These are phyloP conservation scores for Hypoxylon fragiforme DNA, from an alignment of 495 filamentous ascomycete genomes.

Conservation along the genomic window DNA sequence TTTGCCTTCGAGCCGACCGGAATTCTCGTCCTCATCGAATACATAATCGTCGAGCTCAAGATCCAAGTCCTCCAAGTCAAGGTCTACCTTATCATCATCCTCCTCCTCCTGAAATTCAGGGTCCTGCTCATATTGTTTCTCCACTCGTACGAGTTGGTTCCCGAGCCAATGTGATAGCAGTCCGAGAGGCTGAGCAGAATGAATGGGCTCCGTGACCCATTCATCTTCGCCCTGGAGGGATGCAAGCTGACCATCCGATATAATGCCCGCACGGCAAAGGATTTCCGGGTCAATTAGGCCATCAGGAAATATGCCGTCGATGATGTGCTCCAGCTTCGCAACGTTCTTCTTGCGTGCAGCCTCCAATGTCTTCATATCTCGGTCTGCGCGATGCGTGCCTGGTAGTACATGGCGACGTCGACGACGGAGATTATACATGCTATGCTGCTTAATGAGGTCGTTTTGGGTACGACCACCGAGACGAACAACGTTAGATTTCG, in stretches of 20 bases:
- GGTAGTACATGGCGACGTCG: neutral
- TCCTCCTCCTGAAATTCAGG: constrained; percentile 43
- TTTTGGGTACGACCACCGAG: constrained; percentile 76
- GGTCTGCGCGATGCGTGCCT: constrained; percentile 15
- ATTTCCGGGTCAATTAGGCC: constrained; percentile 50
- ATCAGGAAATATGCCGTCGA: constrained; percentile 53
- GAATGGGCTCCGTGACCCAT: constrained; percentile 49
- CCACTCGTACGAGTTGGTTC: constrained; percentile 42
- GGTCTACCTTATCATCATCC: constrained; percentile 25
- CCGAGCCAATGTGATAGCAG: constrained; percentile 68
- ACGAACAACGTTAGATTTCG: constrained; percentile 71
- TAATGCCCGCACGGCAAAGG: constrained; percentile 56
- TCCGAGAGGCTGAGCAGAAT: constrained; percentile 41
- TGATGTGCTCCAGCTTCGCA: constrained; percentile 47
- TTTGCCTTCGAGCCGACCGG: constrained; percentile 39
- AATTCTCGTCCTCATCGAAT: constrained; percentile 46
- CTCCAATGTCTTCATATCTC: constrained; percentile 31
- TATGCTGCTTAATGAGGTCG: constrained; percentile 64
- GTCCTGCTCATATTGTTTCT: constrained; percentile 32
- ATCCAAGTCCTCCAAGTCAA: constrained; percentile 37
- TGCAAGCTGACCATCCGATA: constrained; percentile 62
- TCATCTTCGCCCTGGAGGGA: constrained; percentile 59
- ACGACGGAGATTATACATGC: constrained; percentile 63
- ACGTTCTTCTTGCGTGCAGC: constrained; percentile 30
- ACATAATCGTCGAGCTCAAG: constrained; percentile 43